Conservation (phyloP, 768 basidiomycete species). For the Leccinum boreale region DNA sequence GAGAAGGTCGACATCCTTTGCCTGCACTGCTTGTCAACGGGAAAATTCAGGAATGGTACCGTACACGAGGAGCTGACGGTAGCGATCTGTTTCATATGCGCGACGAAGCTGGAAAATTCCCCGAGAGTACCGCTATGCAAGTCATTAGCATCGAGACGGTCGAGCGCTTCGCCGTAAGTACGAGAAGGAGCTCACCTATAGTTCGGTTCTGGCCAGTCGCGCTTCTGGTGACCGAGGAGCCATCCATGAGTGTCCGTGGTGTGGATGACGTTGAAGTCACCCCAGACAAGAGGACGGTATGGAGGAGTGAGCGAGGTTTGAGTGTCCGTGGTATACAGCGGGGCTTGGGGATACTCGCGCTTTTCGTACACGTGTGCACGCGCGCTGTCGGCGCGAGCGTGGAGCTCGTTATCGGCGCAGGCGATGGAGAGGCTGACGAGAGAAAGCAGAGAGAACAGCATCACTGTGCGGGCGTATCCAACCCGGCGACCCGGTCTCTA, state of each 20-base stretch:
- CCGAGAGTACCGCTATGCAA: slow-evolving; percentile 56
- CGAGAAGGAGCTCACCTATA: slow-evolving; percentile 45
- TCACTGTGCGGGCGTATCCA: neutral
- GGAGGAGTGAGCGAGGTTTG: slow-evolving; percentile 51
- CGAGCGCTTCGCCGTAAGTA: neutral
- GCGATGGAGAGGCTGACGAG: slow-evolving; percentile 21
- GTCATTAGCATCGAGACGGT: neutral
- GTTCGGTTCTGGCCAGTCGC: slow-evolving; percentile 69
- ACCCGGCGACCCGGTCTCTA: neutral
- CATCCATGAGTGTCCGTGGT: slow-evolving; percentile 85
- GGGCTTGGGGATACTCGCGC: slow-evolving; percentile 40
- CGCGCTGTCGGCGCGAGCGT: slow-evolving; percentile 30
- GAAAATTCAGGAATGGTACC: neutral
- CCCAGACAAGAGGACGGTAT: slow-evolving; percentile 71
- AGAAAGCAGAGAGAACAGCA: slow-evolving; percentile 17
- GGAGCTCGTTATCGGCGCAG: slow-evolving; percentile 15
- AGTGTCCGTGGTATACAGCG: slow-evolving; percentile 30
- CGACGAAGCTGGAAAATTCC: slow-evolving; percentile 84
- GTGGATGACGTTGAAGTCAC: slow-evolving; percentile 84
- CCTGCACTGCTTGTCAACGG: slow-evolving; percentile 26
- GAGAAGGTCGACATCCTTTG: slow-evolving; percentile 77
- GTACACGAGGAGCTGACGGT: slow-evolving; percentile 33
- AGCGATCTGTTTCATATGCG: slow-evolving; percentile 78
- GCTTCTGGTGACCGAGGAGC: slow-evolving; percentile 82
- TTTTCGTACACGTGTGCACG: slow-evolving; percentile 39